Evolutionary conservation across 192 early-diverging fungal genomes (phyloP).

Genomic region (Podila verticillata): DNA sequence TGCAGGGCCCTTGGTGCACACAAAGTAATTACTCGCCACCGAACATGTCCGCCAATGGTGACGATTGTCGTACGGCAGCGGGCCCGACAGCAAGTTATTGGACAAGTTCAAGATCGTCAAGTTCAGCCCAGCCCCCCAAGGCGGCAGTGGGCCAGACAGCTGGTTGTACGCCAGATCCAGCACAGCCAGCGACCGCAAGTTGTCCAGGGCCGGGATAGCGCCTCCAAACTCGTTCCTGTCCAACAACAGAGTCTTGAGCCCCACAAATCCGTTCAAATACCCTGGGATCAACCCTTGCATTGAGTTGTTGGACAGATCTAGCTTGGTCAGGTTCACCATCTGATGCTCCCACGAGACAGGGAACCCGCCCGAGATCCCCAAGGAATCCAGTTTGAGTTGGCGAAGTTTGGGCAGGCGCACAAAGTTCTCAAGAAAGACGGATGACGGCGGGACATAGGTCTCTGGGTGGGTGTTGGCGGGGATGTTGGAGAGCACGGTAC

Average conservation of each 20-base stretch:
- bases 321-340: slow-evolving; percentile 44
- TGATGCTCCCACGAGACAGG: slow-evolving; percentile 31
- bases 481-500: neutral
- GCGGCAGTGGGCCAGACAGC: slow-evolving; percentile 33
- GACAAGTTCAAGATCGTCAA: slow-evolving; percentile 38
- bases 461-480: slow-evolving; percentile 13
- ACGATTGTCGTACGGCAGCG: slow-evolving; percentile 25
- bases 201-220: slow-evolving; percentile 12
- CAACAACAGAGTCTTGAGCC: slow-evolving; percentile 33
- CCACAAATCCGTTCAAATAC: slow-evolving; percentile 19
- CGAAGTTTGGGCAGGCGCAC: slow-evolving; percentile 15
- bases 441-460: slow-evolving; percentile 4
- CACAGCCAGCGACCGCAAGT: slow-evolving; percentile 11
- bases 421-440: slow-evolving; percentile 30
- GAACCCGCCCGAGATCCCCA: slow-evolving; percentile 26
- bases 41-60: slow-evolving; percentile 37
- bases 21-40: slow-evolving; percentile 41
- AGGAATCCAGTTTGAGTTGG: slow-evolving; percentile 37
- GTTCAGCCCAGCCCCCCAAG: slow-evolving; percentile 37
- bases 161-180: slow-evolving; percentile 45
- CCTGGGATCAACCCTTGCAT: slow-evolving; percentile 38
- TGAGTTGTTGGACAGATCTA: slow-evolving; percentile 43
- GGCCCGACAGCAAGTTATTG: slow-evolving; percentile 40
- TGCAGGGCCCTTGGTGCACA: slow-evolving; percentile 43
- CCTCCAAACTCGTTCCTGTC: slow-evolving; percentile 51